Conservation (phyloP, 2,329 filamentous ascomycete species). For the Fusarium verticillioides region DNA sequence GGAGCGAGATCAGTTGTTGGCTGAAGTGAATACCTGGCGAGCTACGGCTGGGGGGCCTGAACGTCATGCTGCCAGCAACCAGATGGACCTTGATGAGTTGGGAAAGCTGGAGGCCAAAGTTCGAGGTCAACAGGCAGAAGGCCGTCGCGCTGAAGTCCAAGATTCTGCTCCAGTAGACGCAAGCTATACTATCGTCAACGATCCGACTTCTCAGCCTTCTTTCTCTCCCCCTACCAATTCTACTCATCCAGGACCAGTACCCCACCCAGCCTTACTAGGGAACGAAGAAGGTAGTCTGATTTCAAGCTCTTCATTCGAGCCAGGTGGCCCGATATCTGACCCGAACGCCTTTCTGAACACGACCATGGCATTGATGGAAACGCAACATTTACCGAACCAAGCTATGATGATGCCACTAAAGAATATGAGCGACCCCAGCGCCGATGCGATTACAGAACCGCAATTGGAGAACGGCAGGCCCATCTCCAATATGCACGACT, state of each 20-base stretch:
- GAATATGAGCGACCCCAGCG: not conserved
- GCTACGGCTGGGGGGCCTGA: conserved; percentile 15
- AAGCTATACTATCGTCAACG: not conserved
- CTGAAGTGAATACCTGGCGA: conserved; percentile 42
- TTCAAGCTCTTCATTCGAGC: not conserved
- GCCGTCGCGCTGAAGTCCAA: fast-evolving
- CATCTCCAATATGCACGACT: not conserved
- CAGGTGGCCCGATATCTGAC: not conserved
- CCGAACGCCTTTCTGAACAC: fast-evolving
- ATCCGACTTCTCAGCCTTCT: not conserved
- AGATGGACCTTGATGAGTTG: not conserved
- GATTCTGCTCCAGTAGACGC: not conserved
- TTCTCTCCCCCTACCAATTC: not conserved
- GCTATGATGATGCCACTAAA: not conserved
- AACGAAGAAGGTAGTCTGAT: fast-evolving
- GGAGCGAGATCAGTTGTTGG: conserved; percentile 46
- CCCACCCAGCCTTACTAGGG: not conserved
- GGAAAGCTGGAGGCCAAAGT: not conserved
- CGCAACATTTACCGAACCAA: not conserved
- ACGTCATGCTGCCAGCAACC: not conserved
- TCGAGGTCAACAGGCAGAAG: not conserved
- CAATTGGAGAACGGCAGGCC: not conserved
- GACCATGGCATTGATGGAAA: not conserved
- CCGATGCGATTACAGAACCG: not conserved
- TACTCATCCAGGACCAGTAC: not conserved